Conservation (phyloP, 2,329 filamentous ascomycete genomes). For the Onygena corvina region DNA sequence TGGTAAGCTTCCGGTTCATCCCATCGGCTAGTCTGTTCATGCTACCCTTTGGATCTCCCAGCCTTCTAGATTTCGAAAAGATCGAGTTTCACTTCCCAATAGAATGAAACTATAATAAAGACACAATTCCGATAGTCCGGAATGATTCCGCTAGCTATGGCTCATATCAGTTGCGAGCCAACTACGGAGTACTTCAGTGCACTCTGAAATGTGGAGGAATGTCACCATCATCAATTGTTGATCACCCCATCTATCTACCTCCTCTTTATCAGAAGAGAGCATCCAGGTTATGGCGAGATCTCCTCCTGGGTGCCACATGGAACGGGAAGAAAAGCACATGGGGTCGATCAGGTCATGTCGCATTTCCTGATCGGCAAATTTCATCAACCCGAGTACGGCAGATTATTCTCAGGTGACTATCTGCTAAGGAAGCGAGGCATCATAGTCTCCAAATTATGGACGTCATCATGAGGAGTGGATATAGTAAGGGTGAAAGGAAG, state of each 20-base stretch:
- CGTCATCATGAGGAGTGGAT: too few relatives aligned
- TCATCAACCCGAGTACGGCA: neutral
- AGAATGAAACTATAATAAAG: neutral
- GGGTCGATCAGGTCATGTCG: conserved; percentile 1
- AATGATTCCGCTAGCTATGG: too few relatives aligned
- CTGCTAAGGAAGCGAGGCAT: too few relatives aligned
- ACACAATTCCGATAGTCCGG: neutral
- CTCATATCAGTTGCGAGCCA: too few relatives aligned
- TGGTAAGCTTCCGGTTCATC: neutral
- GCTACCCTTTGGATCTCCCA: conserved; percentile 1
- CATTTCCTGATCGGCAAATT: neutral
- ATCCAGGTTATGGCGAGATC: neutral
- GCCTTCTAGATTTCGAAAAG: neutral
- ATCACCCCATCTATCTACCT: neutral
- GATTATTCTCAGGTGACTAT: too few relatives aligned
- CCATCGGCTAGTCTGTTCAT: conserved; percentile 3
- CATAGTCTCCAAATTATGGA: too few relatives aligned
- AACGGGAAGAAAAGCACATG: neutral
- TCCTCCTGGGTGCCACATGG: conserved; percentile 3
- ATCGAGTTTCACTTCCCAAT: neutral
- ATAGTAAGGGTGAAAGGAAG: too few relatives aligned
- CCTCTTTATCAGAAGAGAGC: neutral
- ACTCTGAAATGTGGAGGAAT: too few relatives aligned
- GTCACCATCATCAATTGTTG: too few relatives aligned
- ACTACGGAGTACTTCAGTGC: too few relatives aligned